A percentile compares a stretch with the other conserved stretches of the same genome.
Evolutionary conservation across 2,329 filamentous ascomycete species (phyloP).

Genomic region (Xylaria sp.): DNA sequence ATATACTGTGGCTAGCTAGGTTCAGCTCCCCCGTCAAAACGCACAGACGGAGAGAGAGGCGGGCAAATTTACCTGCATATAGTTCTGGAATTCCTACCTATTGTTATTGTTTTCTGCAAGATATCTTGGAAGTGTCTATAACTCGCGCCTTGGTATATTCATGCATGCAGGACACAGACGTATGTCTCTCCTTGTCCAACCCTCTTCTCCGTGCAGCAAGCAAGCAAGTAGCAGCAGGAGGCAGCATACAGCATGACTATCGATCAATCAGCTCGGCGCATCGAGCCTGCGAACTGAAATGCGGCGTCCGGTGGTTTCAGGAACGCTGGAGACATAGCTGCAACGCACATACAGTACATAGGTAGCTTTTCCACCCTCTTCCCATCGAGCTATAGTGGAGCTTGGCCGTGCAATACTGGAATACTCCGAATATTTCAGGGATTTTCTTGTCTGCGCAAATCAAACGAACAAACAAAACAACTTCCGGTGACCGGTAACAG

Average conservation of each 20-base stretch:
- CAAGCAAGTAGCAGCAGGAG: slow-evolving; percentile 9
- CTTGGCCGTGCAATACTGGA: neutral
- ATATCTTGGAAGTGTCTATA: neutral
- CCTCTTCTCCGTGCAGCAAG: neutral
- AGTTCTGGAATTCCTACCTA: no score
- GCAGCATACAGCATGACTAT: no score
- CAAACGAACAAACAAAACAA: neutral
- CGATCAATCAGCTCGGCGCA: slow-evolving; percentile 9
- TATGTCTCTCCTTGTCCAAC: neutral
- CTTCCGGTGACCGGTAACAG: neutral
- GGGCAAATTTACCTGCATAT: neutral
- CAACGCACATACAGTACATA: no score
- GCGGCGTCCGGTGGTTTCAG: slow-evolving; percentile 16
- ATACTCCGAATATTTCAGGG: slow-evolving; percentile 2
- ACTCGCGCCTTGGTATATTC: neutral
- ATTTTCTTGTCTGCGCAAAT: neutral
- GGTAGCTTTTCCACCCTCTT: no score
- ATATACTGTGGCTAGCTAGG: no score
- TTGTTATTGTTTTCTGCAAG: no score
- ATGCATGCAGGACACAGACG: slow-evolving; percentile 6
- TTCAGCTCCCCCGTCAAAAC: no score
- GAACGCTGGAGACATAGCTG: slow-evolving; percentile 5
- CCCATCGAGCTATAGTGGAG: neutral
- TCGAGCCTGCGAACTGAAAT: slow-evolving; percentile 5
- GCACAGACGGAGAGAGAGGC: neutral